phyloP scores from a whole-genome alignment of 257 asterid genomes.

The Scutellaria minor region DNA sequence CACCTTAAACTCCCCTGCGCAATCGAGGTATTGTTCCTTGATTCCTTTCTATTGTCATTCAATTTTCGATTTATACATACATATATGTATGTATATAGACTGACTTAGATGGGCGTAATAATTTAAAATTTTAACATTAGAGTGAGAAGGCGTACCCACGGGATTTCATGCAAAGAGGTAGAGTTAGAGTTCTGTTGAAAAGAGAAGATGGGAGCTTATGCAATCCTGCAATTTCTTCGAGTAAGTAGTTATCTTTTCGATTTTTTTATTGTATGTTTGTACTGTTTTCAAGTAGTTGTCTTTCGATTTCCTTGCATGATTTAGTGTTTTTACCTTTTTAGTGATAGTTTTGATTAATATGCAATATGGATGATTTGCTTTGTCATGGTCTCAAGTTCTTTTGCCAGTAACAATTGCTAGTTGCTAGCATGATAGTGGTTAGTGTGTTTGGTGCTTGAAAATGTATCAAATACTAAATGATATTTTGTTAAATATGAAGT shows the following conservation, averaged over 20 bases:
- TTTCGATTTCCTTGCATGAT: too few species aligned
- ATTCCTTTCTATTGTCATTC: background rate
- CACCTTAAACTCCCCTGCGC: conserved; percentile 86
- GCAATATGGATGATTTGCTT: too few species aligned
- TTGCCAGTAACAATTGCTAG: background rate
- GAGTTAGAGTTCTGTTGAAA: conserved; percentile 87
- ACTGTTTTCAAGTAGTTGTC: background rate
- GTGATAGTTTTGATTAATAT: background rate
- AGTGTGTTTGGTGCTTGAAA: background rate
- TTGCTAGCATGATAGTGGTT: background rate
- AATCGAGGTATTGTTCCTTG: conserved; percentile 63
- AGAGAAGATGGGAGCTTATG: conserved; percentile 75
- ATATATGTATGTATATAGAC: conserved; percentile 2
- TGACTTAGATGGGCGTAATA: conserved; percentile 4
- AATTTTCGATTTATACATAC: background rate
- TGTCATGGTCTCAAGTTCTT: conserved; percentile 2
- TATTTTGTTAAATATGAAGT: background rate
- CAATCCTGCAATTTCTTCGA: conserved; percentile 78
- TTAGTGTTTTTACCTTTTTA: too few species aligned
- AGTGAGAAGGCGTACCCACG: conserved; percentile 94
- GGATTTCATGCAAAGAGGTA: conserved; percentile 97
- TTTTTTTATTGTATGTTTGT: background rate
- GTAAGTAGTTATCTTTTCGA: conserved; percentile 45
- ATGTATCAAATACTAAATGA: background rate
- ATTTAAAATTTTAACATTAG: conserved; percentile 37